Base-by-base conservation (phyloP, 257 asterid genomes). In the Henckelia pumila region DNA sequence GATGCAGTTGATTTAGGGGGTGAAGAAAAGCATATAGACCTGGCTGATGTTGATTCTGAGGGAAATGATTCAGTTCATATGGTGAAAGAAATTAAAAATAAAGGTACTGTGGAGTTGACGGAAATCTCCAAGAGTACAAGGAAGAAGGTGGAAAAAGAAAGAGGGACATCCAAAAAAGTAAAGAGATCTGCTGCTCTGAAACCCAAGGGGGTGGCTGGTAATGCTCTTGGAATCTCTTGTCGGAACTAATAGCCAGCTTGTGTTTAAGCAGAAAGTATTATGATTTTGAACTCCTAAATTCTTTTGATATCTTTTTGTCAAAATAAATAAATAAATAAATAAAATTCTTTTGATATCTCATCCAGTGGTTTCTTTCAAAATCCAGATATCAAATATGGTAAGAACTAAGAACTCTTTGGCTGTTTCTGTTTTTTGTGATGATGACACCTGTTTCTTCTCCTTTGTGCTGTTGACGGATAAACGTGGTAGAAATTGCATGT, bases 161-260 rank as follows among this genome's bases (percentile, higher is more conserved):
- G 68, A 68, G 73, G 72, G 52, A 24, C 35, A 9, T 64, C 68
- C 65, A 66, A 70, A 61, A 66, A 37, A 67, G 79, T 62, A 30
- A 76, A 66, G 77, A 69, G 69, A 67, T 75, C 72, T 62, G 77
- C 63, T 57, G 68, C 58, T 35, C 3, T 65, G 7, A 81, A 75
- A 70, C 69, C 81, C 29, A 79, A 82, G 75, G 77, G 67, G 77
- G 35, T 59, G 49, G 69, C 76, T 37, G 87, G 95, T 84, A 83
- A 71, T 61, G 62, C 73, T 75, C 79, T 76, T 74, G 40, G 29
- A 55, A 71, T 75, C 72, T 56, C 73, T 55, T 73, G 22, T 49
- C 10, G 5, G 24, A 50, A 57, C 61, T 72, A 57, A 61, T 9
- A 21, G 6, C 25, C 37, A 60, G 73, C 59, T 68, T 44, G 8